Base-by-base conservation (phyloP, 2,329 filamentous ascomycete species). In the Pseudogymnoascus sp. region DNA sequence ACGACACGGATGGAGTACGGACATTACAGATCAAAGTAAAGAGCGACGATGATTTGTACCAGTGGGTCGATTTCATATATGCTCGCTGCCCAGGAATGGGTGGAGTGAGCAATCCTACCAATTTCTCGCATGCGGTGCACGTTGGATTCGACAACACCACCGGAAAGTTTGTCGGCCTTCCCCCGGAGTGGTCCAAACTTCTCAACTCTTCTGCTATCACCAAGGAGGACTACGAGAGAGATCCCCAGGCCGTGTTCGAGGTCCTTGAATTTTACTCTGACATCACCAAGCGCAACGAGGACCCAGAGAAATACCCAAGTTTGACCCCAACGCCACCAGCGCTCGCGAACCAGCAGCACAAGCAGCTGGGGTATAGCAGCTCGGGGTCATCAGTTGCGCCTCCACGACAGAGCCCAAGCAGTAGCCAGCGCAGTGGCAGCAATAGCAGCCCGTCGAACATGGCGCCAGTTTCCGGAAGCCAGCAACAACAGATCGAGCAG, bases 1-100 rank as follows among this genome's bases (percentile, higher is more conserved):
- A 90, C 52, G 62, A 64, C 66, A 71, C 72, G 67, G 93, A 97
- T 67, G 87, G 90, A 35, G 84, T 87, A 7, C 91, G 90, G 74
- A 90, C 91, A 3, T 84, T 97, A 60, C 92, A 94, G 66, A 94
- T 96, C 74, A 91, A 90, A 73, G 92, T 97, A 70, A 96, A 97
- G 77, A 89, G 87, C 62, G 94, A 99, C 71, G 93, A 96, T 72
- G 94, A 99, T 69, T 86, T 99, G 61, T 99, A 99, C 75, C 92
- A 96, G 71, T 99, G 94, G 94, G 96, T 97, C 71, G 94, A 99
- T 75, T 91, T 92, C 74, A 95, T 99, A 68, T 97, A 97, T 74
- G 92, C 93, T 69, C 89, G 93, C 67, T 97, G 93, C 75, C 94
- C 94, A 16, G 93, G 91, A 66, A 96, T 97, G 91, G 92, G 94